phyloP scores from a whole-genome alignment of 495 filamentous ascomycete species.

The Hypoxylon crocopeplum region DNA sequence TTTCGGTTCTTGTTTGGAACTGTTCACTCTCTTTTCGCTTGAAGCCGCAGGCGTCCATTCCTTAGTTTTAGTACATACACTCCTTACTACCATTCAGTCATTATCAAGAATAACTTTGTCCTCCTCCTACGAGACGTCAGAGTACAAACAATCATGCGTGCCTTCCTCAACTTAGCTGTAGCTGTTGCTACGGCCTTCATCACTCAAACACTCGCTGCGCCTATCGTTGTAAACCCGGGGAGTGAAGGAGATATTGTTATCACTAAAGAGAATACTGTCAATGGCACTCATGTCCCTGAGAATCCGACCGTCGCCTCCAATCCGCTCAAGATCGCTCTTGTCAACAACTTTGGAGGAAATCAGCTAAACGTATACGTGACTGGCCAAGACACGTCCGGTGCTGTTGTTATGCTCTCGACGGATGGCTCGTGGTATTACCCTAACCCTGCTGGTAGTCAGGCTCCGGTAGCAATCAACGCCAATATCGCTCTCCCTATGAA shows the following conservation, averaged over 20 bases:
- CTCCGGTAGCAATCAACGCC: conserved; percentile 40
- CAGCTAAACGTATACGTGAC: conserved; percentile 49
- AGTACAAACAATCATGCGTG: conserved; percentile 35
- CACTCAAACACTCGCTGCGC: conserved; percentile 27
- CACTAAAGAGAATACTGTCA: conserved; percentile 40
- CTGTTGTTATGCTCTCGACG: conserved; percentile 44
- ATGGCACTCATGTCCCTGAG: conserved; percentile 23
- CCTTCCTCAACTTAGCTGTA: conserved; percentile 39
- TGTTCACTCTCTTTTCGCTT: conserved; percentile 29
- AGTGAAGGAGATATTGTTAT: conserved; percentile 30
- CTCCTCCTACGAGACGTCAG: conserved; percentile 8
- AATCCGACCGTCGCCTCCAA: neutral
- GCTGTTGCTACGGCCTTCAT: conserved; percentile 36
- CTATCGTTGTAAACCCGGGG: conserved; percentile 37
- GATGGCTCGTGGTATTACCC: conserved; percentile 49
- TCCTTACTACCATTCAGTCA: conserved; percentile 18
- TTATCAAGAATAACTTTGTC: conserved; percentile 25
- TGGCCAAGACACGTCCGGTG: conserved; percentile 41
- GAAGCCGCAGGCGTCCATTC: conserved; percentile 35
- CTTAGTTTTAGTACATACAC: conserved; percentile 30
- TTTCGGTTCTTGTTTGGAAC: conserved; percentile 31
- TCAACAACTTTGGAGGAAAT: conserved; percentile 50
- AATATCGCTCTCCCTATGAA: conserved; percentile 42
- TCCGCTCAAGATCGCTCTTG: conserved; percentile 38
- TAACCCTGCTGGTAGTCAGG: conserved; percentile 26